These are phyloP conservation scores for Reticulascus tulasneorum DNA, from an alignment of 2,329 filamentous ascomycete genomes.

Conservation along the genomic window DNA sequence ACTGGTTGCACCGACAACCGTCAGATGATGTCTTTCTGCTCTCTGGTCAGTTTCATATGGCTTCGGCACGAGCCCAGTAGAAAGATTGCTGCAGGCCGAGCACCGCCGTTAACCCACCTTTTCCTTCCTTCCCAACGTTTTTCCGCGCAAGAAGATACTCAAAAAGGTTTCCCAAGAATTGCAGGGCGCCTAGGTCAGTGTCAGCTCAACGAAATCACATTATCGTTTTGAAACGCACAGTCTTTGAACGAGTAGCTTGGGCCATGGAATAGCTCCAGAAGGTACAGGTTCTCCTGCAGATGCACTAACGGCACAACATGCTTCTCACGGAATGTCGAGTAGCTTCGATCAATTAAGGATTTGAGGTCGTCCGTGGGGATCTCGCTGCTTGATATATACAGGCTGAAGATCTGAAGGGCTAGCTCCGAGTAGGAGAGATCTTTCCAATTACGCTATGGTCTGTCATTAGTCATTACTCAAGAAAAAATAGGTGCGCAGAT, in stretches of 20 bases:
- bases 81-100: no score
- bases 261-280: conserved; percentile 94
- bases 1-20: conserved; percentile 81
- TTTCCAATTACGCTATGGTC: conserved; percentile 73
- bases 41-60: conserved; percentile 17
- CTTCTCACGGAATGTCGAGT: conserved; percentile 79
- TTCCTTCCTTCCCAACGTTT: conserved; percentile 65
- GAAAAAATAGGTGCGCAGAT: no score
- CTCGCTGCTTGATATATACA: conserved; percentile 81
- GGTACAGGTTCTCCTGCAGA: conserved; percentile 74
- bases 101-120: conserved; percentile 29
- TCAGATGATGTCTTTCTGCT: conserved; percentile 71
- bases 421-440: conserved; percentile 76
- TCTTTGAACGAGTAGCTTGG: conserved; percentile 97
- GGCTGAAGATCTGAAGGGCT: conserved; percentile 77
- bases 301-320: conserved; percentile 76
- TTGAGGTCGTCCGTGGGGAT: conserved; percentile 78
- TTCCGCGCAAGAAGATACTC: conserved; percentile 78
- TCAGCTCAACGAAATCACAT: conserved; percentile 28
- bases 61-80: background rate
- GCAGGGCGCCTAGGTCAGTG: no score
- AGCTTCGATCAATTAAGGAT: conserved; percentile 77
- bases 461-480: no score
- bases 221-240: conserved; percentile 38
- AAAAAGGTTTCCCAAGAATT: conserved; percentile 94